Percentiles rank a stretch among this genome's conserved stretches.
These are phyloP conservation scores for Cadophora sp. DNA, from an alignment of 2,329 filamentous ascomycete species.

Conservation along the genomic window DNA sequence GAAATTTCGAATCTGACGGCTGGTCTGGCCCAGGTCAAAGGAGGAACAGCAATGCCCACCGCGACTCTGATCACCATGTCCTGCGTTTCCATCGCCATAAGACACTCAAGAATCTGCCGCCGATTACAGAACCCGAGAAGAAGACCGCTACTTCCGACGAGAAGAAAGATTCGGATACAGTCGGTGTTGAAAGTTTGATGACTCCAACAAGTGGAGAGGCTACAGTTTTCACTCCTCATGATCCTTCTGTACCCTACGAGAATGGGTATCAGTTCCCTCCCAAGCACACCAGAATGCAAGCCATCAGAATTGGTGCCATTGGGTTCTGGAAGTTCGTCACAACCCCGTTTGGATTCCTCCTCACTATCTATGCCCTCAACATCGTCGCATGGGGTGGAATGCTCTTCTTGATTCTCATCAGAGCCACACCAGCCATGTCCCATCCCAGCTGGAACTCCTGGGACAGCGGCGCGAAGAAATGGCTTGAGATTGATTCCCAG, in stretches of 20 bases:
- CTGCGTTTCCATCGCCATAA: conserved; percentile 22
- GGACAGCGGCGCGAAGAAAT: conserved; percentile 74
- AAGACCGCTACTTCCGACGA: conserved; percentile 18
- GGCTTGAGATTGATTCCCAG: conserved; percentile 84
- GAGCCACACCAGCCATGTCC: conserved; percentile 77
- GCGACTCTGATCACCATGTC: conserved; percentile 28
- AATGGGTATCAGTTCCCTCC: conserved; percentile 38
- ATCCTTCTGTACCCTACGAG: conserved; percentile 31
- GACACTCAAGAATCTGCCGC: conserved; percentile 21
- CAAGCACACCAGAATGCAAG: conserved; percentile 62
- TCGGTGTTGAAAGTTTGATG: conserved; percentile 18
- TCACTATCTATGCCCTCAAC: conserved; percentile 80
- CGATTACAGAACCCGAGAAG: conserved; percentile 16
- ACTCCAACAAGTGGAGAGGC: conserved; percentile 21
- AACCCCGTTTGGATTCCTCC: conserved; percentile 76
- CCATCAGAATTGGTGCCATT: conserved; percentile 59
- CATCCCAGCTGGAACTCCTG: conserved; percentile 53
- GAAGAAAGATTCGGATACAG: conserved; percentile 14
- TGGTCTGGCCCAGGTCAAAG: conserved; percentile 36
- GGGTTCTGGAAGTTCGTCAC: conserved; percentile 74
- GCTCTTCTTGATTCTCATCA: conserved; percentile 82
- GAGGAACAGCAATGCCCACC: conserved; percentile 32
- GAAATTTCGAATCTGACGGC: conserved; percentile 31
- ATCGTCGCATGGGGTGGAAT: conserved; percentile 88
- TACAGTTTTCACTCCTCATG: conserved; percentile 25